Percentiles rank a stretch among this genome's conserved stretches.
These are phyloP conservation scores for Porogramme epimiltina DNA, from an alignment of 1,284 basidiomycete species.

Conservation along the genomic window DNA sequence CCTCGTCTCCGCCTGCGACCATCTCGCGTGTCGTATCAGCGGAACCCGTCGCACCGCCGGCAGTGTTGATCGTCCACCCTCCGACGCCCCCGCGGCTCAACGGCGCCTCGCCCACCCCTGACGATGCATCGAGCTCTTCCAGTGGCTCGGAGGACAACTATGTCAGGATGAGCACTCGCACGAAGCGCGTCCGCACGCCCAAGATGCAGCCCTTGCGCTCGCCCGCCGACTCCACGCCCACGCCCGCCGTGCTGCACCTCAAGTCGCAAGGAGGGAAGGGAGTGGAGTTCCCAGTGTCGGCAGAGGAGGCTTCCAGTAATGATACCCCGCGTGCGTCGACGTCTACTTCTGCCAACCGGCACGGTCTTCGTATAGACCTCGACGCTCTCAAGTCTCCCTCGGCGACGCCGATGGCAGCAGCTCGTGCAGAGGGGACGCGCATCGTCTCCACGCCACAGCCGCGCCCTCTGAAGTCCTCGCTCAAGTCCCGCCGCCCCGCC, in stretches of 20 bases:
- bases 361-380: constrained; percentile 11
- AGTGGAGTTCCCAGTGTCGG: constrained; percentile 17
- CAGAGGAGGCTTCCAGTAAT: constrained; percentile 5
- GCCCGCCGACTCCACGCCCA: constrained; percentile 44
- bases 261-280: constrained; percentile 11
- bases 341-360: constrained; percentile 1
- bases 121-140: constrained; percentile 24
- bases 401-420: neutral
- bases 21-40: constrained; percentile 19
- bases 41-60: constrained; percentile 17
- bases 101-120: neutral
- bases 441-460: constrained; percentile 11
- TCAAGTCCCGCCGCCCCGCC: constrained; percentile 70
- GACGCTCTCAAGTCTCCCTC: constrained; percentile 2
- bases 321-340: constrained; percentile 21
- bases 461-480: constrained; percentile 89
- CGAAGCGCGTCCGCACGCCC: constrained; percentile 34
- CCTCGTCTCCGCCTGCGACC: constrained; percentile 18
- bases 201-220: constrained; percentile 34
- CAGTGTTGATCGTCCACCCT: constrained; percentile 32
- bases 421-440: constrained; percentile 12
- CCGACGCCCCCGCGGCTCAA: constrained; percentile 28
- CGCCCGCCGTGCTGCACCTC: constrained; percentile 37
- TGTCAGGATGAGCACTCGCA: constrained; percentile 27
- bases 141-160: constrained; percentile 33